These are phyloP conservation scores for Arthrobotrys entomopaga DNA, from an alignment of 2,329 filamentous ascomycete genomes.

Conservation along the genomic window DNA sequence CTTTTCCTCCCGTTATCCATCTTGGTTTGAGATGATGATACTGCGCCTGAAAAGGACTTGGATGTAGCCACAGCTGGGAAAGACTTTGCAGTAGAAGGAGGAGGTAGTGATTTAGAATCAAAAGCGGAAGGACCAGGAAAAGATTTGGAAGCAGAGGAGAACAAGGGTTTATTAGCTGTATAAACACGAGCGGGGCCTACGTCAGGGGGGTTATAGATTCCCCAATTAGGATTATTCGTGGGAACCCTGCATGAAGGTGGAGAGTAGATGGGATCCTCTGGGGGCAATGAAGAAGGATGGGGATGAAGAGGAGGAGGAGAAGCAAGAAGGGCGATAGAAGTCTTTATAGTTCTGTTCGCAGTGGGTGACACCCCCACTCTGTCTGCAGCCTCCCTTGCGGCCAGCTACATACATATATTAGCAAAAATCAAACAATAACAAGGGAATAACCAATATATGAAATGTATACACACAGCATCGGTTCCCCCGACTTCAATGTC, in stretches of 20 bases:
- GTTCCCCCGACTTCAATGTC: conserved; percentile 32
- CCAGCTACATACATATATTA: conserved; percentile 18
- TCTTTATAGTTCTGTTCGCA: conserved; percentile 1
- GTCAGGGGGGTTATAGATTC: conserved; percentile 23
- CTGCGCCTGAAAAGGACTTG: background rate
- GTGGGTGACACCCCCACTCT: background rate
- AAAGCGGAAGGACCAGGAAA: background rate
- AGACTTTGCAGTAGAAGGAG: conserved; percentile 3
- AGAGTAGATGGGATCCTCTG: conserved; percentile 12
- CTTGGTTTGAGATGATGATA: background rate
- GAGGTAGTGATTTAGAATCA: background rate
- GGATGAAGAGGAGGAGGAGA: background rate
- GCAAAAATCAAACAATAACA: background rate
- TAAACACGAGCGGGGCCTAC: conserved; percentile 9
- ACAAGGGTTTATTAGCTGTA: conserved; percentile 12
- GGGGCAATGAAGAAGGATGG: conserved; percentile 4
- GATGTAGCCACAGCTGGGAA: background rate
- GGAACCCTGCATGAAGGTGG: conserved; percentile 26
- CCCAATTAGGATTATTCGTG: conserved; percentile 46
- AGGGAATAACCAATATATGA: background rate
- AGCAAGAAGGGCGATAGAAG: background rate
- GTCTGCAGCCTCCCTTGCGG: background rate
- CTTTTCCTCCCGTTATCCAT: conserved; percentile 30
- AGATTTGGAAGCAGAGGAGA: background rate
- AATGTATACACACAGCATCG: conserved; percentile 20